Percentiles rank a stretch among this genome's conserved stretches.
Evolutionary conservation across 352 stramenopile genomes (phyloP).

Genomic region (Pythium phragmiticola): DNA sequence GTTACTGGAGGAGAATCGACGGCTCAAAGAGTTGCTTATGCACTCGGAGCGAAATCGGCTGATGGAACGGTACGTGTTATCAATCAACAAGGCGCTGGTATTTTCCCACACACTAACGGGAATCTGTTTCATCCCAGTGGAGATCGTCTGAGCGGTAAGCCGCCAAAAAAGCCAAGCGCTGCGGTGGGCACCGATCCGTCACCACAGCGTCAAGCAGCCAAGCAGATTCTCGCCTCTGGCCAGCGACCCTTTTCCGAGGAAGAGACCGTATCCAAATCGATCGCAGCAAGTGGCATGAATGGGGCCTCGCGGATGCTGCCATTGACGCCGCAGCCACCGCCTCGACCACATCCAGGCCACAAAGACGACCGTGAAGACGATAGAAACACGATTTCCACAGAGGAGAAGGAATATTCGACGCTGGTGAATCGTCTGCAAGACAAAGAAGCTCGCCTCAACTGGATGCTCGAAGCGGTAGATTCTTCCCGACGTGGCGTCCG

Average conservation of each 20-base stretch:
- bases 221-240: constrained; percentile 15
- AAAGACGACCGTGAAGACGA: neutral
- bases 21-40: constrained; percentile 57
- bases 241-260: constrained; percentile 24
- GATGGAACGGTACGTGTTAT: constrained; percentile 36
- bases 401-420: constrained; percentile 21
- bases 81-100: neutral
- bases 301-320: neutral
- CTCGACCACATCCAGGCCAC: neutral
- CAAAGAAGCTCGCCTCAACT: constrained; percentile 63
- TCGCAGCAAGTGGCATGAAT: neutral
- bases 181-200: neutral
- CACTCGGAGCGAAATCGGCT: constrained; percentile 48
- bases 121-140: neutral
- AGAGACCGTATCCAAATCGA: constrained; percentile 7
- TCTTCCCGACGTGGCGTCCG: neutral
- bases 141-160: neutral
- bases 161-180: neutral
- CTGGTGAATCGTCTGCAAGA: constrained; percentile 54
- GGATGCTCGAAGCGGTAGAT: constrained; percentile 67
- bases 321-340: constrained; percentile 1
- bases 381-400: neutral
- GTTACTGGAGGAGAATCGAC: constrained; percentile 63
- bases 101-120: neutral
- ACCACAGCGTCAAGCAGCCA: constrained; percentile 15